Conservation (phyloP, 2,329 filamentous ascomycete species). For the Cordyceps cicadae region DNA sequence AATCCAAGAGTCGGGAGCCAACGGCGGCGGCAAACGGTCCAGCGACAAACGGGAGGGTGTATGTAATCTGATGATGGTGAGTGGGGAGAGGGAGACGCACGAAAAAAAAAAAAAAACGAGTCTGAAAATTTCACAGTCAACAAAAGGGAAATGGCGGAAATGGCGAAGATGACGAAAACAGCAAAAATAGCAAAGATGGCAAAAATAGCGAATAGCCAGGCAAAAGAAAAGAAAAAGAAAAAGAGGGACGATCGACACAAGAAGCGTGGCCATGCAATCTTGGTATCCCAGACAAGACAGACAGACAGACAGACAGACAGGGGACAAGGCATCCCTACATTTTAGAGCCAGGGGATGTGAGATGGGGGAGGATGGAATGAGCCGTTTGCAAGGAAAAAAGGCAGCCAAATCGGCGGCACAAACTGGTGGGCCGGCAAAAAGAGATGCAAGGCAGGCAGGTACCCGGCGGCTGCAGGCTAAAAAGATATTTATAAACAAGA, state of each 20-base stretch:
- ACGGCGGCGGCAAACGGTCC: not conserved
- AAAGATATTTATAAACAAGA: not conserved
- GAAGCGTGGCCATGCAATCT: not conserved
- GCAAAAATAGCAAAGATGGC: not conserved
- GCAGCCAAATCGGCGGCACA: not conserved
- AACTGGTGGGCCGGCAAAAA: not conserved
- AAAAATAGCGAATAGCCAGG: not conserved
- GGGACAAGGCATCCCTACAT: too few species aligned
- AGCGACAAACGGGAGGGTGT: too few species aligned
- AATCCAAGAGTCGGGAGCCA: not conserved
- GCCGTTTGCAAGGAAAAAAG: too few species aligned
- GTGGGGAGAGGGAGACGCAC: not conserved
- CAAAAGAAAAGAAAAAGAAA: not conserved
- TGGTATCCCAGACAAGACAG: not conserved
- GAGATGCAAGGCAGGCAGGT: not conserved
- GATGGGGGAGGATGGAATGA: too few species aligned
- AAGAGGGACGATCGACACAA: not conserved
- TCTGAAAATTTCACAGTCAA: too few species aligned
- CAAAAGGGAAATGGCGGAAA: too few species aligned
- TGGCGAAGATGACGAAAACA: too few species aligned
- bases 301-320: not conserved
- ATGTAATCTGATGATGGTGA: not conserved
- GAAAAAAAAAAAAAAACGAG: too few species aligned
- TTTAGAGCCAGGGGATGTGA: too few species aligned
- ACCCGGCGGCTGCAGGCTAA: not conserved